Evolutionary conservation across 2,329 filamentous ascomycete genomes (phyloP), one percentile per base, ranked within the genome.

Genomic region (Colletotrichum cereale): DNA sequence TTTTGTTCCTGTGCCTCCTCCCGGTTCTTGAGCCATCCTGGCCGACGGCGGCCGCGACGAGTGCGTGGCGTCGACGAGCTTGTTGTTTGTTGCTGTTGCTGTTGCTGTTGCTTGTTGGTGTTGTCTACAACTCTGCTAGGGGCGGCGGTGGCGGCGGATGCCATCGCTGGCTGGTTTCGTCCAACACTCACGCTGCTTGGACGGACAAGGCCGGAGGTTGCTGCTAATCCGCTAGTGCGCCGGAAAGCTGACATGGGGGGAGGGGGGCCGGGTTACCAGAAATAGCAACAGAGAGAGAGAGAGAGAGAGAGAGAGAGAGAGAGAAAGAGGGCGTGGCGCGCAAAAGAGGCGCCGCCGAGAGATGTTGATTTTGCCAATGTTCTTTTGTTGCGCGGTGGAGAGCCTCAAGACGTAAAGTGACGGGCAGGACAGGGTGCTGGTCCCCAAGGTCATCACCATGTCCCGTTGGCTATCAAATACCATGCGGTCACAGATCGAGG

Each of bases 161-260:
- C 56, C 50, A 56, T 53, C 34, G 67, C 40, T 62, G 64, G 52
- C 68, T 63, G 68, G 58, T 71, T 71, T 63, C 64, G 68, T 71
- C 52, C 12, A 67, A 3, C 42, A 47, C 5, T 29, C 10, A 55
- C 48, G 48, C 61, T 64, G 50, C 42, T 36, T 44, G 42, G 24
- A 16, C 34, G 61, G 47, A 21, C 18, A 24, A 24, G 26, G 42
- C 26, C 58, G 58, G 26, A 24, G 29, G 10, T 3, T 29, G n/a
- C 34, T 44, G 64, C 50, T 65, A 58, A 21, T 26, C 16, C 40
- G 40, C 12, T 66, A 66, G 64, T 34, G 55, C 55, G 21, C 34
- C 26, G 36, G 36, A 18, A 29, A 34, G 21, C 55, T 42, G 55
- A 55, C 55, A 66, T 40, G 57, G 57, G 26, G 26, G 47, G 56